phyloP scores from a whole-genome alignment of 148 eudicot species.

The Rhododendron mucronatum region DNA sequence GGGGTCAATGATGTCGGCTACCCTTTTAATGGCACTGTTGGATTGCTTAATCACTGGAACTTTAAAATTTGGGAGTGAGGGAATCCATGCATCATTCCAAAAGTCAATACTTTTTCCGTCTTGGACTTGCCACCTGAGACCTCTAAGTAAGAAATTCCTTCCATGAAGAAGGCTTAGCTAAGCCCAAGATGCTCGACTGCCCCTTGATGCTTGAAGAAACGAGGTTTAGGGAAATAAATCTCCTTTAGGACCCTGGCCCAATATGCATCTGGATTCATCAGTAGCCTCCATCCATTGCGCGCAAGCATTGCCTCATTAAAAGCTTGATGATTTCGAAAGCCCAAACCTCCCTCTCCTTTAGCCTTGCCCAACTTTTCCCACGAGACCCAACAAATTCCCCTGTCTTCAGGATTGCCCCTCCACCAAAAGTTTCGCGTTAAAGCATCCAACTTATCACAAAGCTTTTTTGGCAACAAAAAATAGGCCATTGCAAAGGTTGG shows the following conservation, averaged over 20 bases:
- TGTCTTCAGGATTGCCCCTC: background rate
- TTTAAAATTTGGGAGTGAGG: fast-evolving
- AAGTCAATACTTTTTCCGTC: no score
- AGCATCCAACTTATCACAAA: background rate
- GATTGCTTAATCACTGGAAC: fast-evolving
- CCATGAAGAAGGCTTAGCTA: background rate
- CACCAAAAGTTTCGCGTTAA: background rate
- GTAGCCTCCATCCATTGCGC: background rate
- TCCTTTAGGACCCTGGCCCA: background rate
- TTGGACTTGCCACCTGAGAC: background rate
- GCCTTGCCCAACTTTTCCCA: background rate
- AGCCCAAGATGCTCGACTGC: background rate
- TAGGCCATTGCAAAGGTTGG: background rate
- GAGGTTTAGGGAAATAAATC: background rate
- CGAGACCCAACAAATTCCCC: background rate
- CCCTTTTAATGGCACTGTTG: no score
- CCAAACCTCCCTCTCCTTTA: background rate
- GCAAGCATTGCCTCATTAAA: background rate
- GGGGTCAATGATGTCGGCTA: no score
- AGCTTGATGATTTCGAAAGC: background rate
- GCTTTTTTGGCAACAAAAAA: no score
- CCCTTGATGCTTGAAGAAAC: background rate
- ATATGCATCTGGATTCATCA: background rate
- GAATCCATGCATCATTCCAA: no score
- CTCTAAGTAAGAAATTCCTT: background rate